Evolutionary conservation across 345 rosid genomes (phyloP).

Genomic region (Linum usitatissimum): DNA sequence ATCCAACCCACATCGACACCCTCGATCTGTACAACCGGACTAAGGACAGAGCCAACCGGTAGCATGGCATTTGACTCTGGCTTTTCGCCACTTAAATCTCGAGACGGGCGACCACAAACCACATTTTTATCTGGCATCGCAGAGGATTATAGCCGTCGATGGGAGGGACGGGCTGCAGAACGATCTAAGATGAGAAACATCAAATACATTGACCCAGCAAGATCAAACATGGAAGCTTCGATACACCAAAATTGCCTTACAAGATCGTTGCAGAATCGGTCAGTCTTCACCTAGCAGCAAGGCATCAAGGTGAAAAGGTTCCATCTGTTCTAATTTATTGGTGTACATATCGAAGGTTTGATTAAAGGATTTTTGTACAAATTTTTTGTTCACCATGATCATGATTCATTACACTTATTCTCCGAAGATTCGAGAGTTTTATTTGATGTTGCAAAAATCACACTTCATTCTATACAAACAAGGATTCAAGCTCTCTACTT

Average conservation of each 20-base stretch:
- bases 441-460: not conserved
- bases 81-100: not conserved
- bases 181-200: too few species aligned
- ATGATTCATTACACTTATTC: too few species aligned
- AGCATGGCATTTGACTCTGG: slow-evolving; percentile 21
- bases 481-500: not conserved
- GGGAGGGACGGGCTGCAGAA: too few species aligned
- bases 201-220: too few species aligned
- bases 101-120: not conserved
- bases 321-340: not conserved
- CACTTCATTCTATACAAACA: not conserved
- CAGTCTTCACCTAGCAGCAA: not conserved
- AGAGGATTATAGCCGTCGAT: too few species aligned
- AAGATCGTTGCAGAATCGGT: not conserved
- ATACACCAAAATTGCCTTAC: not conserved
- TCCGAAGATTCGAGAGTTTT: not conserved
- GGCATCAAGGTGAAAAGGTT: not conserved
- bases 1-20: slow-evolving; percentile 64
- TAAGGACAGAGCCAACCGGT: slow-evolving; percentile 31
- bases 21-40: slow-evolving; percentile 63
- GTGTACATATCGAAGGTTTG: not conserved
- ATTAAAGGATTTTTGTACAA: not conserved
- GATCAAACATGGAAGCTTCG: too few species aligned
- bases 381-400: not conserved
- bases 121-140: not conserved